Evolutionary conservation across 805 yeast genomes (phyloP).

Genomic region (Pichia manshurica): DNA sequence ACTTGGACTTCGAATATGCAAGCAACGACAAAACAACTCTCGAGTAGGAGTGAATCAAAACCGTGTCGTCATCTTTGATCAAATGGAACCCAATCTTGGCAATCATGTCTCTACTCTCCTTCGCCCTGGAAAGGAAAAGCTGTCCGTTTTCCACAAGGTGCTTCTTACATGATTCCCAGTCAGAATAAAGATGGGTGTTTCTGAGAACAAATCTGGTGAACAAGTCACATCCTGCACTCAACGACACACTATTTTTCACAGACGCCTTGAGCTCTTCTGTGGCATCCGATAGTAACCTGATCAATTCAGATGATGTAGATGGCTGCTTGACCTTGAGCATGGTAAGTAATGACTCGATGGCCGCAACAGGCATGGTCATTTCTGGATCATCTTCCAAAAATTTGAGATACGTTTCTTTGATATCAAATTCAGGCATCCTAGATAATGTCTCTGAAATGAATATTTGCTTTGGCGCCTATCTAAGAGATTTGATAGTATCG

Average conservation of each 20-base stretch:
- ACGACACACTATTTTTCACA: slow-evolving; percentile 85
- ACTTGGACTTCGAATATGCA: slow-evolving; percentile 67
- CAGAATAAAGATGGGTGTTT: slow-evolving; percentile 80
- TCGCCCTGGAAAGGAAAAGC: slow-evolving; percentile 84
- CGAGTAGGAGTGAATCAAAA: slow-evolving; percentile 85
- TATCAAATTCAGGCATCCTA: slow-evolving; percentile 52
- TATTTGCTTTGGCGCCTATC: background rate
- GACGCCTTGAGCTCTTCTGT: slow-evolving; percentile 67
- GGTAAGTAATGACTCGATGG: slow-evolving; percentile 89
- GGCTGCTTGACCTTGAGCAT: slow-evolving; percentile 80
- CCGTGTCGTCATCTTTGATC: slow-evolving; percentile 86
- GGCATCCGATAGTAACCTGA: slow-evolving; percentile 72
- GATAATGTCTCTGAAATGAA: background rate
- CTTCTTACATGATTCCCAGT: slow-evolving; percentile 89
- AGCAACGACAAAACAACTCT: slow-evolving; percentile 82
- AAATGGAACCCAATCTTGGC: slow-evolving; percentile 86
- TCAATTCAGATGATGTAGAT: slow-evolving; percentile 87
- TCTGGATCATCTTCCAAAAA: slow-evolving; percentile 88
- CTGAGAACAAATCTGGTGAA: slow-evolving; percentile 90
- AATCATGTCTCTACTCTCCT: slow-evolving; percentile 78
- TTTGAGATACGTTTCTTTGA: slow-evolving; percentile 70
- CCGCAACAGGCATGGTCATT: slow-evolving; percentile 98
- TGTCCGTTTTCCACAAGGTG: slow-evolving; percentile 93
- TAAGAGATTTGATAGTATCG: too few species aligned
- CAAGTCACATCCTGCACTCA: slow-evolving; percentile 96